phyloP scores from a whole-genome alignment of 768 basidiomycete species.

The Suillus subluteus region DNA sequence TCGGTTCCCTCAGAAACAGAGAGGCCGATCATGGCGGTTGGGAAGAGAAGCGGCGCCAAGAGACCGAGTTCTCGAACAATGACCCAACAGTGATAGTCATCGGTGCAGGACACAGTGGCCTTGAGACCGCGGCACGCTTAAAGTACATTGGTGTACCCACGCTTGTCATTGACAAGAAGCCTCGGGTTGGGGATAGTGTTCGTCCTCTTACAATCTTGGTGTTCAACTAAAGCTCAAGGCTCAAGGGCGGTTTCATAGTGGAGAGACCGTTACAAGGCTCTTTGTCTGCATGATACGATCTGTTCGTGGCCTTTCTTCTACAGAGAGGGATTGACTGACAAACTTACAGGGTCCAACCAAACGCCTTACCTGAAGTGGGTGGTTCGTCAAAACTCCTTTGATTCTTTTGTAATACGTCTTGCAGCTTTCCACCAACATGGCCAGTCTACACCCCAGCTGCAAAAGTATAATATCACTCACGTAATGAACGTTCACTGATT shows the following conservation, averaged over 20 bases:
- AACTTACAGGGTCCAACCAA: conserved; percentile 49
- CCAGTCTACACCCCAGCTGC: conserved; percentile 53
- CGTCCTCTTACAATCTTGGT: conserved; percentile 3
- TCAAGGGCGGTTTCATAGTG: conserved; percentile 36
- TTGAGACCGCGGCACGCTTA: conserved; percentile 68
- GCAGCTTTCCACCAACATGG: conserved; percentile 62
- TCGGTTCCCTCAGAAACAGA: conserved; percentile 46
- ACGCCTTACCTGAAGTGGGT: conserved; percentile 58
- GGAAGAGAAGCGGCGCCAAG: conserved; percentile 47
- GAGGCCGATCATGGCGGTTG: conserved; percentile 57
- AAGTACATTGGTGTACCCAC: conserved; percentile 57
- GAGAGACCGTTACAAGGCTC: conserved; percentile 38
- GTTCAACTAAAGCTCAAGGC: background rate
- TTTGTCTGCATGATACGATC: conserved; percentile 57
- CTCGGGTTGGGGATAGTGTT: conserved; percentile 52
- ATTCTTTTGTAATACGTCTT: background rate
- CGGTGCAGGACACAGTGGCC: conserved; percentile 69
- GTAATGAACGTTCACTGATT: background rate
- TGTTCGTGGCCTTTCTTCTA: conserved; percentile 35
- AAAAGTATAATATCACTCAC: conserved; percentile 38
- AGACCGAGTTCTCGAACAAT: conserved; percentile 48
- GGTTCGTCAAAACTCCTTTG: background rate
- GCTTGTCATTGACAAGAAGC: conserved; percentile 60
- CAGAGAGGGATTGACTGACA: background rate
- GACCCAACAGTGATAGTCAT: conserved; percentile 64